phyloP scores from a whole-genome alignment of 1,284 basidiomycete species.

The Retiboletus flavoniger region DNA sequence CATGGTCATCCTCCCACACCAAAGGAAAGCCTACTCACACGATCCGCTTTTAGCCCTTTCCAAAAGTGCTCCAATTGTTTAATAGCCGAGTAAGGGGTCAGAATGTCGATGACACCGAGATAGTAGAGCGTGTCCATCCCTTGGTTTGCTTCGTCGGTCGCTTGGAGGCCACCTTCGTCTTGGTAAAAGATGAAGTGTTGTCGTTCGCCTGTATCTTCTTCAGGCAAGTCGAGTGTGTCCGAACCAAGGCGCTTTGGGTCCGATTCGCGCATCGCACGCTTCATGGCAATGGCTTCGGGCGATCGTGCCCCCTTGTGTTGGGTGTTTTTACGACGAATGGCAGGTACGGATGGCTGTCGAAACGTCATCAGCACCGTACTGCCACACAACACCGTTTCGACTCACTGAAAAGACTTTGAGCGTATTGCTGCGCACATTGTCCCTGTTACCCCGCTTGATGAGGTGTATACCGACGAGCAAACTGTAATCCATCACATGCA shows the following conservation, averaged over 20 bases:
- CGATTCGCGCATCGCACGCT: slow-evolving; percentile 80
- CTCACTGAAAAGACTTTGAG: slow-evolving; percentile 89
- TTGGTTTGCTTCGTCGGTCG: slow-evolving; percentile 83
- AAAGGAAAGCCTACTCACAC: slow-evolving; percentile 52
- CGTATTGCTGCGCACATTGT: slow-evolving; percentile 87
- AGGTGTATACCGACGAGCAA: slow-evolving; percentile 94
- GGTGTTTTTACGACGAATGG: slow-evolving; percentile 55
- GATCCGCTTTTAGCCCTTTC: slow-evolving; percentile 86
- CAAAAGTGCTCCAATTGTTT: slow-evolving; percentile 91
- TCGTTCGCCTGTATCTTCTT: slow-evolving; percentile 70
- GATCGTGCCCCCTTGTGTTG: slow-evolving; percentile 54
- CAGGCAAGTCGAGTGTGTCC: slow-evolving; percentile 64
- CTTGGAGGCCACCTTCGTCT: slow-evolving; percentile 91
- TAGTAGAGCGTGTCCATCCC: slow-evolving; percentile 87
- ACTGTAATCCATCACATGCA: slow-evolving; percentile 97
- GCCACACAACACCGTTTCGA: slow-evolving; percentile 15
- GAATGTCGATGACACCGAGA: slow-evolving; percentile 90
- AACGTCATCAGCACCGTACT: slow-evolving; percentile 4
- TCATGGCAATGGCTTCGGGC: slow-evolving; percentile 78
- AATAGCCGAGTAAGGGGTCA: slow-evolving; percentile 80
- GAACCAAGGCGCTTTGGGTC: slow-evolving; percentile 74
- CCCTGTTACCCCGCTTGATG: slow-evolving; percentile 85
- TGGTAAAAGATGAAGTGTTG: slow-evolving; percentile 93
- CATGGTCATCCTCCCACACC: slow-evolving; percentile 1
- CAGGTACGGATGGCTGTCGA: slow-evolving; percentile 61